Evolutionary conservation across 2,329 filamentous ascomycete species (phyloP).

Genomic region (Chaetomium sp.): DNA sequence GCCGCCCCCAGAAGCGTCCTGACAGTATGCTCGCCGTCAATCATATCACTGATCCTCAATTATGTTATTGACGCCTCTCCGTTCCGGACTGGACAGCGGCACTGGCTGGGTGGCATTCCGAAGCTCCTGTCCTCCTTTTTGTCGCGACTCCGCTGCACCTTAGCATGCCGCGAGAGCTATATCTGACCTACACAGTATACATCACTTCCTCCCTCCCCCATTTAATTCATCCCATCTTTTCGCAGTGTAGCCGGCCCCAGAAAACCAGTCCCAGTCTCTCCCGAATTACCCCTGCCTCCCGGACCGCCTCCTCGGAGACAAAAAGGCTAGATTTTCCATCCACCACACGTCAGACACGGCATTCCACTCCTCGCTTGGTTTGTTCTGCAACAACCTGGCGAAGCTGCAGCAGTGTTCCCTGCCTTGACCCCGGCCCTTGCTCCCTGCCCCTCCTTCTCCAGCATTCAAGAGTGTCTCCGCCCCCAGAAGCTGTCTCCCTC

Average conservation of each 20-base stretch:
- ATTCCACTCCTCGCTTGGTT: conserved; percentile 28
- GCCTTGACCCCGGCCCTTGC: neutral
- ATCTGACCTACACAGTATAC: conserved; percentile 26
- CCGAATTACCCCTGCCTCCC: conserved; percentile 13
- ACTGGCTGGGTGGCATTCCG: conserved; percentile 23
- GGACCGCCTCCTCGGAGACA: conserved; percentile 12
- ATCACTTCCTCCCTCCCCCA: conserved; percentile 16
- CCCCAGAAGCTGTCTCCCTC: neutral
- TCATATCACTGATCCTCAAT: conserved; percentile 29
- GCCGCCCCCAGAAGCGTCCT: conserved; percentile 14
- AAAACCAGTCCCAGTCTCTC: conserved; percentile 32
- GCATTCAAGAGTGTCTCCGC: conserved; percentile 21
- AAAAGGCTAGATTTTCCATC: neutral
- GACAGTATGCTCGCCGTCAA: conserved; percentile 34
- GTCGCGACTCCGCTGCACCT: conserved; percentile 27
- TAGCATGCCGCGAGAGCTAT: conserved; percentile 33
- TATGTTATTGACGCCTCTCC: conserved; percentile 30
- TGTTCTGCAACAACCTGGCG: conserved; percentile 17
- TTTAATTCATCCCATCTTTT: conserved; percentile 32
- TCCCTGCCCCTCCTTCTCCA: neutral
- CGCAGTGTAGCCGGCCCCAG: conserved; percentile 34
- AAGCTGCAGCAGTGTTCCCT: conserved; percentile 2
- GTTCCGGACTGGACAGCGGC: conserved; percentile 16
- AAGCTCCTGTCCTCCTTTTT: conserved; percentile 16
- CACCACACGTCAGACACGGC: conserved; percentile 30